phyloP scores from a whole-genome alignment of 2,329 filamentous ascomycete genomes.

The Seiridium unicorne region DNA sequence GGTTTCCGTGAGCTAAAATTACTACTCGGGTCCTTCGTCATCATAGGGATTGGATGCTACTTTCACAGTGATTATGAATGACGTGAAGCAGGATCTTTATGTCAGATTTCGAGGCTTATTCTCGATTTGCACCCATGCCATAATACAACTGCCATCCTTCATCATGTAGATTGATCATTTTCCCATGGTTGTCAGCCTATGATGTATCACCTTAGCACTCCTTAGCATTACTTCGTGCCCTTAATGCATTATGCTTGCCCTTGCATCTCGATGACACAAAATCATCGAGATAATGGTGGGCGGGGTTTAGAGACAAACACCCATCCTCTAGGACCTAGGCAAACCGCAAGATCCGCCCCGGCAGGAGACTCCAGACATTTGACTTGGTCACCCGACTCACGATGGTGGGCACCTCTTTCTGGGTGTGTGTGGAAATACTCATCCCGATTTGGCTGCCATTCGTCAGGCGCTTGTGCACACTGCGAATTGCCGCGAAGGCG shows the following conservation, averaged over 20 bases:
- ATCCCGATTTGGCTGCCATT: background rate
- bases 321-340: background rate
- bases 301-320: background rate
- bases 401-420: background rate
- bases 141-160: too few relatives aligned
- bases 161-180: too few relatives aligned
- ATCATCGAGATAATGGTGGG: background rate
- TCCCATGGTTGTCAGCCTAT: too few relatives aligned
- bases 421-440: background rate
- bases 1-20: slow-evolving; percentile 4
- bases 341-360: background rate
- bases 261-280: background rate
- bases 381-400: background rate
- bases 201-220: too few relatives aligned
- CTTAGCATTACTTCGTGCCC: too few relatives aligned
- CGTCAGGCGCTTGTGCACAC: background rate
- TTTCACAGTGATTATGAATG: too few relatives aligned
- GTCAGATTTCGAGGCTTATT: too few relatives aligned
- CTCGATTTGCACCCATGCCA: too few relatives aligned
- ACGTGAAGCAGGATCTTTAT: too few relatives aligned
- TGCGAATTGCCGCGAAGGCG: background rate
- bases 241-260: background rate
- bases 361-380: background rate
- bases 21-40: slow-evolving; percentile 1
- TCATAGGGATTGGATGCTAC: slow-evolving; percentile 1